Evolutionary conservation across 805 yeast species (phyloP).

Genomic region (Priceomyces carsonii): DNA sequence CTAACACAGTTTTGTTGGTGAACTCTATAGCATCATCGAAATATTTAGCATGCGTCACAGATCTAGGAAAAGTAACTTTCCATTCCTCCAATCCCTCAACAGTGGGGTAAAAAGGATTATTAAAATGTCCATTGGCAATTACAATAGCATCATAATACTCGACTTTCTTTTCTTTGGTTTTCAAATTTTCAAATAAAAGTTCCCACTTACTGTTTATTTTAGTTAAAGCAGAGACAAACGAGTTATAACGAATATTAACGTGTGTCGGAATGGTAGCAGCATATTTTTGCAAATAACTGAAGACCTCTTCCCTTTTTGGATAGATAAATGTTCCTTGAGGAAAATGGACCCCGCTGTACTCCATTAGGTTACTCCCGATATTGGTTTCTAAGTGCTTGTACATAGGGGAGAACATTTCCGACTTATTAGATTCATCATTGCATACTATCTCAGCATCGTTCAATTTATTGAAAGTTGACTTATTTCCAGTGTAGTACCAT

Average conservation of each 20-base stretch:
- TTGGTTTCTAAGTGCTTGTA: constrained; percentile 72
- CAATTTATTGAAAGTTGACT: constrained; percentile 24
- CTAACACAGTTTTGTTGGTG: constrained; percentile 40
- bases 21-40: constrained; percentile 22
- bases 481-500: constrained; percentile 59
- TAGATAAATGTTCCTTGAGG: constrained; percentile 42
- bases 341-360: constrained; percentile 29
- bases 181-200: constrained; percentile 5
- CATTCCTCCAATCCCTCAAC: constrained; percentile 27
- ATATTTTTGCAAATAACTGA: constrained; percentile 59
- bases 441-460: constrained; percentile 14
- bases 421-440: constrained; percentile 15
- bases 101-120: constrained; percentile 29
- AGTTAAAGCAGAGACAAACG: constrained; percentile 13
- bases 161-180: constrained; percentile 2
- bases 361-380: constrained; percentile 66
- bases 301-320: constrained; percentile 62
- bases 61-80: constrained; percentile 21
- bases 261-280: constrained; percentile 25
- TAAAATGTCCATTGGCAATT: constrained; percentile 32
- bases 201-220: constrained; percentile 11
- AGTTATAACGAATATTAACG: constrained; percentile 12
- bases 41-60: constrained; percentile 30
- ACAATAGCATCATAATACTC: constrained; percentile 31
- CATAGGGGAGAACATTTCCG: constrained; percentile 44